Evolutionary conservation across 768 basidiomycete genomes (phyloP).

Genomic region (Tricholoma furcatifolium): DNA sequence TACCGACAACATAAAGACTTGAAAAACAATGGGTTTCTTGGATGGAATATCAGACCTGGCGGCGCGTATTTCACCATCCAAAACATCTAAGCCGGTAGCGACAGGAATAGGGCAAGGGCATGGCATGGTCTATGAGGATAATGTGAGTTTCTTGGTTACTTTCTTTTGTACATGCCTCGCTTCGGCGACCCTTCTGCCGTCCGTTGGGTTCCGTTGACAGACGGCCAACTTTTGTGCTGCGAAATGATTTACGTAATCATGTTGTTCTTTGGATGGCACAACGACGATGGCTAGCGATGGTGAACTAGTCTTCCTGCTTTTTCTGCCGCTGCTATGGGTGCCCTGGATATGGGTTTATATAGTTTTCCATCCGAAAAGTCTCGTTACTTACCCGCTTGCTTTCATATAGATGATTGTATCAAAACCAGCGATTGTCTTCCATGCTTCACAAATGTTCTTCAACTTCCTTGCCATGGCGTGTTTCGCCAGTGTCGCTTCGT

Average conservation of each 20-base stretch:
- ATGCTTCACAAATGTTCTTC: conserved; percentile 84
- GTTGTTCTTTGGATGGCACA: conserved; percentile 39
- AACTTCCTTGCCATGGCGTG: conserved; percentile 91
- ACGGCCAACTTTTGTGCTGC: conserved; percentile 5
- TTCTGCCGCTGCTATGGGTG: conserved; percentile 63
- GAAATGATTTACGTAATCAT: conserved; percentile 43
- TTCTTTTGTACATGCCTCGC: conserved; percentile 6
- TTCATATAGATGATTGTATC: conserved; percentile 77
- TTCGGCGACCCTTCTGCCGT: conserved; percentile 1
- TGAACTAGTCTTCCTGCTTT: conserved; percentile 60
- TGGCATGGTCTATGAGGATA: conserved; percentile 67
- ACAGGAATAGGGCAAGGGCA: conserved; percentile 60
- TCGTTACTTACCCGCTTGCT: conserved; percentile 7
- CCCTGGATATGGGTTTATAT: conserved; percentile 67
- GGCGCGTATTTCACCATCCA: conserved; percentile 45
- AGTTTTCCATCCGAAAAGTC: conserved; percentile 12
- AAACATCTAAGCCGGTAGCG: conserved; percentile 35
- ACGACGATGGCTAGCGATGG: conserved; percentile 35
- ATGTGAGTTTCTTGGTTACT: conserved; percentile 49
- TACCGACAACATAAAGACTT: not conserved
- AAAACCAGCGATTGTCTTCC: conserved; percentile 77
- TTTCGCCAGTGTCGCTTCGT: conserved; percentile 84
- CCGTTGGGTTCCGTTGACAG: not conserved
- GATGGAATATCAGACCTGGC: conserved; percentile 56
- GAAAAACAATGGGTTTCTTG: conserved; percentile 48